Evolutionary conservation across 1,139 yeast species (phyloP).

Genomic region (Lodderomyces theae): DNA sequence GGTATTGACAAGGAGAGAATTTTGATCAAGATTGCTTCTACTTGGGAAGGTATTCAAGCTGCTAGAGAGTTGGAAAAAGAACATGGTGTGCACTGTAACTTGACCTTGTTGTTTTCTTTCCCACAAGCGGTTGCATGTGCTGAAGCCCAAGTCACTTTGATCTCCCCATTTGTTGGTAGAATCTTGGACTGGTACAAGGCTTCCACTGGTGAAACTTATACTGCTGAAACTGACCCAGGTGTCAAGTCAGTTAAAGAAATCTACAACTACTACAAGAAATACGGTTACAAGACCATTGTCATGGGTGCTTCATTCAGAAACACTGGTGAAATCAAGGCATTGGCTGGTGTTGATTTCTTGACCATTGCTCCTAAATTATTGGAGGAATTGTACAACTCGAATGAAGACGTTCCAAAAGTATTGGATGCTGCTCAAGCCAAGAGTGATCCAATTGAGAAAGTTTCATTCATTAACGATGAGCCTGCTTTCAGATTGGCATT

Average conservation of each 20-base stretch:
- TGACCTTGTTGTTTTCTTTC: constrained; percentile 91
- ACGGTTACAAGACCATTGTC: constrained; percentile 92
- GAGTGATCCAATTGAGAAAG: constrained; percentile 61
- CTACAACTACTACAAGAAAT: constrained; percentile 98
- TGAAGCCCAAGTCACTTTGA: constrained; percentile 92
- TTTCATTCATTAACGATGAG: constrained; percentile 80
- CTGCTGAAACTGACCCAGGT: constrained; percentile 90
- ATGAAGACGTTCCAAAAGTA: constrained; percentile 73
- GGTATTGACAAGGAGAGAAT: constrained; percentile 89
- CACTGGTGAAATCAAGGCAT: constrained; percentile 90
- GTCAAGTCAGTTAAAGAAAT: constrained; percentile 83
- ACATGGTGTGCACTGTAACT: constrained; percentile 90
- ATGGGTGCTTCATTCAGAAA: constrained; percentile 99
- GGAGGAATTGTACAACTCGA: constrained; percentile 82
- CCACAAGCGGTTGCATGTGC: constrained; percentile 99
- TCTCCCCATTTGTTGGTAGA: constrained; percentile 99
- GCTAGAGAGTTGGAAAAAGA: constrained; percentile 92
- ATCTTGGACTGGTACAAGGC: constrained; percentile 99
- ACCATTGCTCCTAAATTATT: constrained; percentile 93
- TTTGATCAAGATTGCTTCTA: constrained; percentile 93
- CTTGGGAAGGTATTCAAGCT: constrained; percentile 99
- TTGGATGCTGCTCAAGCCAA: constrained; percentile 63
- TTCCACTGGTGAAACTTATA: constrained; percentile 83
- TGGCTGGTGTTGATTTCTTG: constrained; percentile 96
- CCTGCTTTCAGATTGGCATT: constrained; percentile 84